These are phyloP conservation scores for Amborella trichopoda DNA, from an alignment of 164 flowering plant genomes.

Conservation along the genomic window DNA sequence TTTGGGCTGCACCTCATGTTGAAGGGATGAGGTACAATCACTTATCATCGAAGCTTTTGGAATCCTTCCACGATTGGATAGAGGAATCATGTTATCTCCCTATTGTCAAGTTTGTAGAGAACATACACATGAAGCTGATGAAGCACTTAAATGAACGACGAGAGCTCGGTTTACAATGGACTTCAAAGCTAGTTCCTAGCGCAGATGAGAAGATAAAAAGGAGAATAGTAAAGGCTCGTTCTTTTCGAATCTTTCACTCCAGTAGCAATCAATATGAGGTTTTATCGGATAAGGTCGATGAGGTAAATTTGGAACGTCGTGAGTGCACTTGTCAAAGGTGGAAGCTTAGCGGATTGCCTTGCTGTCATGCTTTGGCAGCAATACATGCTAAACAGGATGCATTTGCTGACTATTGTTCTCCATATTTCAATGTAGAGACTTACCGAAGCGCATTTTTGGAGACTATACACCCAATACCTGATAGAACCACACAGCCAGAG, in stretches of 20 bases:
- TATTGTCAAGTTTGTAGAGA: neutral
- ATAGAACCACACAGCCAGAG: neutral
- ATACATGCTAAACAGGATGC: neutral
- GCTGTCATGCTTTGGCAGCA: slow-evolving; percentile 1
- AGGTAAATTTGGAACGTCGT: neutral
- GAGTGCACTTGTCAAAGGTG: neutral
- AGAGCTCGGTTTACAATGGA: neutral
- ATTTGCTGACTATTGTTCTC: neutral
- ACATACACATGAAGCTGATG: neutral
- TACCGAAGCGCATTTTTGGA: neutral
- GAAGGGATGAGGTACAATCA: neutral
- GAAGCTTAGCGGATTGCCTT: slow-evolving; percentile 1
- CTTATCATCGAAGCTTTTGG: neutral
- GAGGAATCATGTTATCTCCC: neutral
- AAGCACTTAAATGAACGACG: neutral
- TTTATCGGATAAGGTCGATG: neutral
- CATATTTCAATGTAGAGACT: neutral
- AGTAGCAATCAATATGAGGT: neutral
- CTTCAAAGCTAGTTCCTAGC: neutral
- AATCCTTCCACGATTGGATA: neutral
- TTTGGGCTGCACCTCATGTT: neutral
- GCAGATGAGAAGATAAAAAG: neutral
- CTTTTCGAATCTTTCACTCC: no score
- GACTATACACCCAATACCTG: neutral
- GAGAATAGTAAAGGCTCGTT: neutral